These are phyloP conservation scores for Backusella psychrophila DNA, from an alignment of 192 early-diverging fungal genomes.

Conservation along the genomic window DNA sequence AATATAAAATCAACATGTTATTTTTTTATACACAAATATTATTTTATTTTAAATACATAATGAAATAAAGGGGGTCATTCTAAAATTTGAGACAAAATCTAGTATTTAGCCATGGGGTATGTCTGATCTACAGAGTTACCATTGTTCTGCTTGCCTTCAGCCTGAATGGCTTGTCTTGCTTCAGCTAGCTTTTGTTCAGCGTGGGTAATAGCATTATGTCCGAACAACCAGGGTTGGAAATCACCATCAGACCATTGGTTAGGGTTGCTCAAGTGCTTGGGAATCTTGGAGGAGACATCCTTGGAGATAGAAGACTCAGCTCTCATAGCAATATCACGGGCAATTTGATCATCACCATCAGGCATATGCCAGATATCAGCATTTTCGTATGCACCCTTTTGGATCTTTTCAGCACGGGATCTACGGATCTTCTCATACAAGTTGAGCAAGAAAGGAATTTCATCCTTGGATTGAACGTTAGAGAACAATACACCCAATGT, in stretches of 20 bases:
- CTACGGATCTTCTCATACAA: conserved; percentile 18
- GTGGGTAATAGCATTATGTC: conserved; percentile 14
- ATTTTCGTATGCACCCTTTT: conserved; percentile 15
- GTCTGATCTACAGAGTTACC: background rate
- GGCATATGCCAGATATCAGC: conserved; percentile 17
- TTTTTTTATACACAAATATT: background rate
- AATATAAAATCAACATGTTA: too few relatives aligned
- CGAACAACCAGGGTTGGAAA: conserved; percentile 20
- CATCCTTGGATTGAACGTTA: conserved; percentile 4
- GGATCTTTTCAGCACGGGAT: conserved; percentile 15
- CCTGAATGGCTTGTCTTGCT: background rate
- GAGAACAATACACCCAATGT: conserved; percentile 18
- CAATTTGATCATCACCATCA: conserved; percentile 13
- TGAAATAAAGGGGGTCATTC: background rate
- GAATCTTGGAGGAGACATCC: background rate
- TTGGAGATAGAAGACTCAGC: background rate
- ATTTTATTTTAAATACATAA: background rate
- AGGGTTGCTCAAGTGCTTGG: background rate
- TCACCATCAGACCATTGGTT: conserved; percentile 22
- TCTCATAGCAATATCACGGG: conserved; percentile 15
- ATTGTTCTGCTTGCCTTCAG: background rate
- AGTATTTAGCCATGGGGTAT: background rate
- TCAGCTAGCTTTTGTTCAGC: conserved; percentile 4
- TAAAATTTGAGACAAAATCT: background rate
- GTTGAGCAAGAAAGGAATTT: conserved; percentile 10